phyloP scores from a whole-genome alignment of 140 eudicot species.

The Flaveria floridana region DNA sequence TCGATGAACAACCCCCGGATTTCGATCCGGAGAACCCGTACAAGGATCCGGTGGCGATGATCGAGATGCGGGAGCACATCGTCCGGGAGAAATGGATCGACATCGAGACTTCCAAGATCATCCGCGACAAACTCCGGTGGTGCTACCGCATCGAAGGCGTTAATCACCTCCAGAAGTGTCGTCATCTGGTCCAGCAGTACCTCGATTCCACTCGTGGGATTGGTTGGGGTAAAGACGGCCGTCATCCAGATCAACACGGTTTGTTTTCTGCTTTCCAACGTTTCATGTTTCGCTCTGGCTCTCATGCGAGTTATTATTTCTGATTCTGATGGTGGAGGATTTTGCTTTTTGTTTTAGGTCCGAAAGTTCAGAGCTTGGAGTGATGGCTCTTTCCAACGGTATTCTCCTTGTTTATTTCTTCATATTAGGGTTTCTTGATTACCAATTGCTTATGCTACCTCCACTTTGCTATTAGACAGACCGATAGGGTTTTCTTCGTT shows the following conservation, averaged over 20 bases:
- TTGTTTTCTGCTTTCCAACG: background rate
- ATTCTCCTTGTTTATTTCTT: background rate
- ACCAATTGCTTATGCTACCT: background rate
- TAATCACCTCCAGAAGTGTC: constrained; percentile 87
- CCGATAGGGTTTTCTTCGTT: too few species aligned
- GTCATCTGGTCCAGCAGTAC: constrained; percentile 84
- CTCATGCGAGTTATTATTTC: background rate
- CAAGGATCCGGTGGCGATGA: constrained; percentile 89
- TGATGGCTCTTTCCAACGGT: constrained; percentile 17
- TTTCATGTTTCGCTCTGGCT: background rate
- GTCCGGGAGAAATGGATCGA: constrained; percentile 95
- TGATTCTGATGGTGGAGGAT: background rate
- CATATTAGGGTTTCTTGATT: too few species aligned
- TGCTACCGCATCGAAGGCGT: constrained; percentile 88
- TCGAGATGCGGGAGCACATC: constrained; percentile 87
- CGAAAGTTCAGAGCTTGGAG: constrained; percentile 25
- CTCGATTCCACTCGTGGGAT: constrained; percentile 93
- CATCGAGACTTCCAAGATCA: constrained; percentile 77
- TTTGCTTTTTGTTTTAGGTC: constrained; percentile 25
- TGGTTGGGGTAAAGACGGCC: constrained; percentile 93
- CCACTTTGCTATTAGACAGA: background rate
- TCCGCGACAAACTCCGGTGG: constrained; percentile 73
- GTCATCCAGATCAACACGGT: constrained; percentile 86
- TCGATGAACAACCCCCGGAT: constrained; percentile 76
- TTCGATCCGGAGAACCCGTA: constrained; percentile 87